Conservation (phyloP, 148 eudicot species). For the Bassia scoparia region DNA sequence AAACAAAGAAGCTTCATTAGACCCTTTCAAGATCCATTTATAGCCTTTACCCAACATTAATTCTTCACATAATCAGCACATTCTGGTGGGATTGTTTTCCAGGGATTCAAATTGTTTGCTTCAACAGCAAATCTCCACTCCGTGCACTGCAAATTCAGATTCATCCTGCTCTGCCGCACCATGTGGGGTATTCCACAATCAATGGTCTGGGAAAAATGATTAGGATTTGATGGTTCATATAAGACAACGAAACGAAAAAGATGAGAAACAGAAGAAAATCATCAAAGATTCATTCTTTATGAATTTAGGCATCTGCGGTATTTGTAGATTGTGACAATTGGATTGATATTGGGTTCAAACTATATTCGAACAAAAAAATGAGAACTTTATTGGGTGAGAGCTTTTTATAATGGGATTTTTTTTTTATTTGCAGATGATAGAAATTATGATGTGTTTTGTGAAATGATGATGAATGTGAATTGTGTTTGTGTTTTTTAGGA, state of each 20-base stretch:
- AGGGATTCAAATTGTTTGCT: slow-evolving; percentile 68
- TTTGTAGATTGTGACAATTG: background rate
- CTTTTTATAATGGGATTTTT: too few relatives aligned
- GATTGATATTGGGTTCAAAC: background rate
- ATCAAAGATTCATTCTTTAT: slow-evolving; percentile 15
- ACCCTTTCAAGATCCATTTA: slow-evolving; percentile 61
- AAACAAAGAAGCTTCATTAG: slow-evolving; percentile 48
- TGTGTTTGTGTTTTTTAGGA: too few relatives aligned
- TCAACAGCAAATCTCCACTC: slow-evolving; percentile 89
- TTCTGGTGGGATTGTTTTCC: slow-evolving; percentile 75
- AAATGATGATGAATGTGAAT: too few relatives aligned
- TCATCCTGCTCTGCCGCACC: slow-evolving; percentile 14
- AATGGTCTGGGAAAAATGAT: slow-evolving; percentile 51
- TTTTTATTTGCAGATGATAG: too few relatives aligned
- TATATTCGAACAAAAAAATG: background rate
- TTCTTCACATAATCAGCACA: slow-evolving; percentile 69
- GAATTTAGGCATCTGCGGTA: slow-evolving; percentile 13
- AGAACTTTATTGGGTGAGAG: background rate
- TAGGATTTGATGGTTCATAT: slow-evolving; percentile 28
- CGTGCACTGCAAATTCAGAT: slow-evolving; percentile 40
- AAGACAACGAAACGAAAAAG: slow-evolving; percentile 16
- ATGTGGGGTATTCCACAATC: slow-evolving; percentile 45
- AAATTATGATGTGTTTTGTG: too few relatives aligned
- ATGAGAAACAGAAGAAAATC: slow-evolving; percentile 27
- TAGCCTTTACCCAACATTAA: slow-evolving; percentile 55